Evolutionary conservation across 2,329 filamentous ascomycete genomes (phyloP).

Genomic region (Colletotrichum musae): DNA sequence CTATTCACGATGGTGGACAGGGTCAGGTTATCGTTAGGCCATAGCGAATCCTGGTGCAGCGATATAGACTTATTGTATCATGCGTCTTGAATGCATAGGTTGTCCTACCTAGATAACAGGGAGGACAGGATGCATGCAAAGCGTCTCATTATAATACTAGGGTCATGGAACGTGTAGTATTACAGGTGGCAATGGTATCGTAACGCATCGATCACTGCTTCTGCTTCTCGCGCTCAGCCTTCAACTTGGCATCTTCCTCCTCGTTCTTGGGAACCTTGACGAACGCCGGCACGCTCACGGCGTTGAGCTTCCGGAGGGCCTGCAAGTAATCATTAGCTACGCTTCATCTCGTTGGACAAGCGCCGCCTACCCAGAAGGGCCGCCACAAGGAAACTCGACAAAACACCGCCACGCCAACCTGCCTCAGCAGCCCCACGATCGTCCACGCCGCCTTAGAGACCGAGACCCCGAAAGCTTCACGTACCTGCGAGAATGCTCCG

Average conservation of each 20-base stretch:
- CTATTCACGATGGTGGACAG: slow-evolving; percentile 25
- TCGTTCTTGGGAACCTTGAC: slow-evolving; percentile 53
- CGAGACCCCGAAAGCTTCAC: slow-evolving; percentile 39
- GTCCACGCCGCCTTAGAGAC: neutral
- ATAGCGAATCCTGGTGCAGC: too few relatives aligned
- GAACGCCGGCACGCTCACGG: slow-evolving; percentile 50
- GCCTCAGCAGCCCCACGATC: slow-evolving; percentile 1
- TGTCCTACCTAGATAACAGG: too few relatives aligned
- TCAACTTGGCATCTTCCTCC: slow-evolving; percentile 52
- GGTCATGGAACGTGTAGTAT: neutral
- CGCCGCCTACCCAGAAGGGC: slow-evolving; percentile 40
- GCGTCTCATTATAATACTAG: neutral
- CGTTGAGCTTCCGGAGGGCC: slow-evolving; percentile 55
- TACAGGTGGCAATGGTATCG: neutral
- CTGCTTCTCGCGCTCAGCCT: slow-evolving; percentile 47
- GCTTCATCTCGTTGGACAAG: neutral
- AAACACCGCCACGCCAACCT: slow-evolving; percentile 27
- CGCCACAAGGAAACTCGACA: slow-evolving; percentile 44
- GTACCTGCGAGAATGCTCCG: slow-evolving; percentile 51
- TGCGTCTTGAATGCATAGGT: too few relatives aligned
- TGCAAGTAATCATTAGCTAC: slow-evolving; percentile 37
- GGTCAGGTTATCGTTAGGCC: neutral
- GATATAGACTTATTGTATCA: too few relatives aligned
- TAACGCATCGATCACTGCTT: neutral
- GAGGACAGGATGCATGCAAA: neutral